These are phyloP conservation scores for Phytophthora pluvialis DNA, from an alignment of 352 stramenopile species.

Conservation along the genomic window DNA sequence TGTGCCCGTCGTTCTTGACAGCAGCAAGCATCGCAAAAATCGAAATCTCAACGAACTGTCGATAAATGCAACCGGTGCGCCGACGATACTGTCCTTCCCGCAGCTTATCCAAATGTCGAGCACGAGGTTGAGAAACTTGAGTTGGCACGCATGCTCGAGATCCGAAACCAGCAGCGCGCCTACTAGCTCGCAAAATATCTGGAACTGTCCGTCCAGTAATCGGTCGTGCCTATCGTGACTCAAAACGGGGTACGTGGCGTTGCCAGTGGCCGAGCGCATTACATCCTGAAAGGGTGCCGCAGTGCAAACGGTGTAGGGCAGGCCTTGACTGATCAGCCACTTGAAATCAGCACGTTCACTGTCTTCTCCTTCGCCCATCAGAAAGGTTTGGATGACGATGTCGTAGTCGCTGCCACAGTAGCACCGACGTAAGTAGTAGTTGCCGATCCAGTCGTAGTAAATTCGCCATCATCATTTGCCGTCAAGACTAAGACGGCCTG, in stretches of 20 bases:
- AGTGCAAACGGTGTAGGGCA: not conserved
- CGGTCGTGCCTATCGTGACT: conserved; percentile 4
- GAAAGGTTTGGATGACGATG: not conserved
- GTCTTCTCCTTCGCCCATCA: not conserved
- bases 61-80: not conserved
- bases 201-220: conserved; percentile 6
- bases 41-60: conserved; percentile 7
- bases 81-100: conserved; percentile 15
- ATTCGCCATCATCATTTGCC: no score
- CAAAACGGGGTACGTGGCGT: not conserved
- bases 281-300: not conserved
- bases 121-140: conserved; percentile 13
- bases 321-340: not conserved
- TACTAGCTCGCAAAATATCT: conserved; percentile 11
- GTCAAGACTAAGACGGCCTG: not conserved
- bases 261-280: not conserved
- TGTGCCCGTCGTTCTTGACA: not conserved
- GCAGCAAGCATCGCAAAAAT: not conserved
- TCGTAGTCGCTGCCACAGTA: no score
- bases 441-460: no score
- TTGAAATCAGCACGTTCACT: conserved; percentile 1
- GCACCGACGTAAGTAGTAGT: no score
- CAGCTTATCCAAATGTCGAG: conserved; percentile 14
- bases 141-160: not conserved
- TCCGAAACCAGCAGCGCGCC: not conserved